These are phyloP conservation scores for Anisogramma anomala DNA, from an alignment of 2,329 filamentous ascomycete genomes.

Conservation along the genomic window DNA sequence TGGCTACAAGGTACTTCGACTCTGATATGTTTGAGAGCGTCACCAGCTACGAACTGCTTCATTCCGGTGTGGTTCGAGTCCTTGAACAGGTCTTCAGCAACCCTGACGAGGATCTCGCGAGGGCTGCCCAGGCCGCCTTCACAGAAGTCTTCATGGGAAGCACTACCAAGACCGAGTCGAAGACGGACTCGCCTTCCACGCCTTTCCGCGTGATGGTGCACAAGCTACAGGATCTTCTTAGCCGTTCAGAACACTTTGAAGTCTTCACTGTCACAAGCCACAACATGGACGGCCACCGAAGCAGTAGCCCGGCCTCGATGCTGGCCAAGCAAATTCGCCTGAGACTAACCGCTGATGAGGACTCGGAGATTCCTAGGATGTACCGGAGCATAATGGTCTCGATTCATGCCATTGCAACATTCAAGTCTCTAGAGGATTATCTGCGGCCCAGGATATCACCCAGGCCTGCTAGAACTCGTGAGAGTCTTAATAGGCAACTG, in stretches of 20 bases:
- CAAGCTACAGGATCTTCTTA: conserved; percentile 91
- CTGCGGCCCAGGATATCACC: conserved; percentile 72
- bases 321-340: conserved; percentile 89
- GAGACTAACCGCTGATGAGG: conserved; percentile 77
- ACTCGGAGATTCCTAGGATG: conserved; percentile 74
- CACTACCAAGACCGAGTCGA: conserved; percentile 51
- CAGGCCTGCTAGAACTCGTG: conserved; percentile 41
- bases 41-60: conserved; percentile 87
- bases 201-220: conserved; percentile 84
- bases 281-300: conserved; percentile 55
- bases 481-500: conserved; percentile 55
- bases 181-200: conserved; percentile 62
- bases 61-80: conserved; percentile 77
- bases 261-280: conserved; percentile 90
- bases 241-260: conserved; percentile 94
- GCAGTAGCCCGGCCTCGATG: conserved; percentile 79
- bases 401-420: conserved; percentile 95
- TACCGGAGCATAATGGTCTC: conserved; percentile 97
- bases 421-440: conserved; percentile 94
- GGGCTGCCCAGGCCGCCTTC: conserved; percentile 68
- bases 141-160: conserved; percentile 85
- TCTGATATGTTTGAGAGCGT: conserved; percentile 83
- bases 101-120: conserved; percentile 47
- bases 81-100: conserved; percentile 74
- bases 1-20: conserved; percentile 74